A percentile compares a stretch with the other conserved stretches of the same genome.
Evolutionary conservation across 495 filamentous ascomycete genomes (phyloP).

Genomic region (Penicillium fimorum): DNA sequence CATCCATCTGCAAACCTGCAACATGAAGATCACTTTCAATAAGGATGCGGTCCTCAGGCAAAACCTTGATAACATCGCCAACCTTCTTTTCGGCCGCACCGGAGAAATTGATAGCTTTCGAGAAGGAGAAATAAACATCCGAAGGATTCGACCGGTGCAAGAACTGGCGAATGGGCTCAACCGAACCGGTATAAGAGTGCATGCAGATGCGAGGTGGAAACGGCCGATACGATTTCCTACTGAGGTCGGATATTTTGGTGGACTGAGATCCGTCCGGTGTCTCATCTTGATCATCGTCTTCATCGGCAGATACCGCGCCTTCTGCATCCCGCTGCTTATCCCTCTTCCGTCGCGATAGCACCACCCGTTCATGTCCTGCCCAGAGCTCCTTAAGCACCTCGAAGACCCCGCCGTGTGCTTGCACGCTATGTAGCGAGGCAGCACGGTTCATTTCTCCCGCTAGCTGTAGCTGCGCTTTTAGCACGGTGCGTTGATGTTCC

Average conservation of each 20-base stretch:
- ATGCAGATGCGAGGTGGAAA: constrained; percentile 91
- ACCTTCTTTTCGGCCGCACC: constrained; percentile 52
- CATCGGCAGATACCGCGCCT: constrained; percentile 34
- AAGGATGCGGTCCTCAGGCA: constrained; percentile 77
- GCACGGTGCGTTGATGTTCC: constrained; percentile 71
- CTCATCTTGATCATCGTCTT: constrained; percentile 14
- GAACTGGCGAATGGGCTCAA: constrained; percentile 75
- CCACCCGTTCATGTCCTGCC: constrained; percentile 74
- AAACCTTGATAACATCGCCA: constrained; percentile 63
- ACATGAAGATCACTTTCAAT: constrained; percentile 89
- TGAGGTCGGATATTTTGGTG: constrained; percentile 32
- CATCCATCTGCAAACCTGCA: constrained; percentile 82
- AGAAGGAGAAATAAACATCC: constrained; percentile 86
- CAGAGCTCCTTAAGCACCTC: constrained; percentile 73
- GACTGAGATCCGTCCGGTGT: neutral
- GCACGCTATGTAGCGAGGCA: constrained; percentile 88
- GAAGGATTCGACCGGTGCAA: constrained; percentile 70
- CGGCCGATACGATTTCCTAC: constrained; percentile 45
- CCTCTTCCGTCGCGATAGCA: constrained; percentile 62
- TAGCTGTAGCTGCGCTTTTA: constrained; percentile 79
- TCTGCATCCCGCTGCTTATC: constrained; percentile 41
- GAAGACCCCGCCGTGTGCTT: constrained; percentile 80
- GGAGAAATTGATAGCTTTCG: constrained; percentile 74
- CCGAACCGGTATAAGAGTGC: constrained; percentile 87
- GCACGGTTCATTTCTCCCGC: constrained; percentile 79